phyloP scores from a whole-genome alignment of 2,329 filamentous ascomycete species.

The Exophiala sp. region DNA sequence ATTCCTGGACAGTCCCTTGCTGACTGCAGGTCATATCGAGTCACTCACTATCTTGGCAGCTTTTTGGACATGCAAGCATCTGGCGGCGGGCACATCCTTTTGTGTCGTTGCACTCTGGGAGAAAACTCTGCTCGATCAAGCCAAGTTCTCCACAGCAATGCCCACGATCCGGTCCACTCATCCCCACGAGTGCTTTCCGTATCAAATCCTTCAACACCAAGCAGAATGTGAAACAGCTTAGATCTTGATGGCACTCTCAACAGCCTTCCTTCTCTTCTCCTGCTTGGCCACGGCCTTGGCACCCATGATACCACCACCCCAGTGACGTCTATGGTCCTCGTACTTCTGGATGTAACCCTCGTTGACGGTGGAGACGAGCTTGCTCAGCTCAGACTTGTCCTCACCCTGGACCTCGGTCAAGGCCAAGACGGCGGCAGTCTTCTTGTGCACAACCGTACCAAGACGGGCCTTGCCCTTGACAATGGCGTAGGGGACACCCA shows the following conservation, averaged over 20 bases:
- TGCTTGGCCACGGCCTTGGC: slow-evolving; percentile 77
- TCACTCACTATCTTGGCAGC: too few species aligned
- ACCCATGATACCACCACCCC: slow-evolving; percentile 99
- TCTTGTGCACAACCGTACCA: slow-evolving; percentile 99
- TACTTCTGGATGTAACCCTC: slow-evolving; percentile 96
- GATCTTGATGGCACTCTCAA: slow-evolving; percentile 96
- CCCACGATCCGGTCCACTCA: too few species aligned
- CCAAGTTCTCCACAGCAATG: too few species aligned
- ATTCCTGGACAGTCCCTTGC: not conserved
- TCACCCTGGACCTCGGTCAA: slow-evolving; percentile 95
- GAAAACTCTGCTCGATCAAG: too few species aligned
- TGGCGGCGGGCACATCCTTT: too few species aligned
- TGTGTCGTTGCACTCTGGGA: too few species aligned
- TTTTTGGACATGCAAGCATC: too few species aligned
- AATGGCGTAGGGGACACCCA: slow-evolving; percentile 98
- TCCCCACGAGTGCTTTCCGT: too few species aligned
- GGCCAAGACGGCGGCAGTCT: slow-evolving; percentile 96
- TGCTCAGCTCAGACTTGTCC: slow-evolving; percentile 97
- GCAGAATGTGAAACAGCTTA: slow-evolving; percentile 51
- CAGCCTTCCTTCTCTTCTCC: slow-evolving; percentile 89
- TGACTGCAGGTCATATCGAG: too few species aligned
- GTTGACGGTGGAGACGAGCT: slow-evolving; percentile 95
- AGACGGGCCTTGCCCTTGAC: slow-evolving; percentile 99
- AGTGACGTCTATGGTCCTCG: slow-evolving; percentile 85
- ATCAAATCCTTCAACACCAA: not conserved